Evolutionary conservation across 352 stramenopile species (phyloP), one percentile per base, ranked within the genome.

Genomic region (Globisporangium heterothallicum): DNA sequence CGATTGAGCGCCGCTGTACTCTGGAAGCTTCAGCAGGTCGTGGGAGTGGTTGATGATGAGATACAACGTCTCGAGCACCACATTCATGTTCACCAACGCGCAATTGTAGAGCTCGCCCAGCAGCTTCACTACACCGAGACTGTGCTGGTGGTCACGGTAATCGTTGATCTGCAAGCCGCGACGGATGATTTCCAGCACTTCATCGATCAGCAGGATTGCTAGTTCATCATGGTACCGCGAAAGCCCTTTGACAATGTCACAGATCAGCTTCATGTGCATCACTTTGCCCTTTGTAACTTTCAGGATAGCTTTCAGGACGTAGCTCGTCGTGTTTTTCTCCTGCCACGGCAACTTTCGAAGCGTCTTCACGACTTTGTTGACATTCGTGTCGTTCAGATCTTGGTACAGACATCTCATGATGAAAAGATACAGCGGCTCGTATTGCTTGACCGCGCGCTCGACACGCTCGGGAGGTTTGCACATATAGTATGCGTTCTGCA

Each of bases 1-100:
- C 2, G 72, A 45, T 18, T 63, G 64, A 14, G 64, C 52, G 21
- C 61, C 66, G 18, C 57, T 70, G 36, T 85, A 91, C 53, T 86
- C 72, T 0, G 78, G 72, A 8, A 89, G 55, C 14, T 51, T 73
- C 32, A 88, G 67, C 49, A 98, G 82, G 46, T 97, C 88, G 54
- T 99, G 96, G 30, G 93, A 97, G 64, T 97, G 88, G 58, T 98
- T 90, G 44, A 99, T 78, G 27, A 99, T 72, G 29, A 96, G 71
- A 59, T 98, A 97, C 12, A 99, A 69, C 50, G 89, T 88, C 41
- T 98, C 91, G 38, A 99, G 82, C 41, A 98, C 68, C 3, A 97
- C 76, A 32, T 92, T 92, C 42, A 85, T 89, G 35, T 85, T 92
- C 46, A 98, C 86, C 9, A 98, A 69, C 6, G 78, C 83, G 46